A percentile compares a stretch with the other conserved stretches of the same genome.
phyloP scores from a whole-genome alignment of 352 stramenopile species.

The Phytophthora foliorum region DNA sequence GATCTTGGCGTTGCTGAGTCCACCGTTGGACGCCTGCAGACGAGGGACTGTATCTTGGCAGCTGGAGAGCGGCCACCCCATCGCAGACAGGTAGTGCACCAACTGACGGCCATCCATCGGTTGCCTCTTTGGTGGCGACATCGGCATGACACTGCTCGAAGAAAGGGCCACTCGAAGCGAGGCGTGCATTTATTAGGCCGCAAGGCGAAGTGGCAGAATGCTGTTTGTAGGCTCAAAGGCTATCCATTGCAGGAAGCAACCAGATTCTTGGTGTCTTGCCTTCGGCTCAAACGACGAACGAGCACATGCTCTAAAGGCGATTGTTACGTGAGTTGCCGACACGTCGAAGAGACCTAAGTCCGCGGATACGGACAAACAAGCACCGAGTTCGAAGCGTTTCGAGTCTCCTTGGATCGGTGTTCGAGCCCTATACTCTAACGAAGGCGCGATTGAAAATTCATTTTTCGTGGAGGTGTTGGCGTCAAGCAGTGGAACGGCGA shows the following conservation, averaged over 20 bases:
- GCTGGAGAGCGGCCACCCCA: slow-evolving; percentile 22
- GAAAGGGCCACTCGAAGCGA: too few species aligned
- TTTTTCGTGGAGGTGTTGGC: slow-evolving; percentile 5
- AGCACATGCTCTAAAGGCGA: too few species aligned
- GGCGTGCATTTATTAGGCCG: too few species aligned
- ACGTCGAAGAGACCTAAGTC: slow-evolving; percentile 9
- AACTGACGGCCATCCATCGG: too few species aligned
- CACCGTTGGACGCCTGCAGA: slow-evolving; percentile 26
- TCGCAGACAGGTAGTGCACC: neutral
- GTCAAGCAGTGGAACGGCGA: slow-evolving; percentile 7
- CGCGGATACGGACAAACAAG: neutral
- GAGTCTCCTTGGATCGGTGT: slow-evolving; percentile 2
- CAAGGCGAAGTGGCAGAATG: too few species aligned
- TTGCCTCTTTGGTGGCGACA: too few species aligned
- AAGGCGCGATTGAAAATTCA: slow-evolving; percentile 23
- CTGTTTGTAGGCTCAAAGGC: too few species aligned
- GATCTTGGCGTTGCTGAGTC: slow-evolving; percentile 1
- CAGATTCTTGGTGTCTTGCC: too few species aligned
- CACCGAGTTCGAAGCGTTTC: neutral
- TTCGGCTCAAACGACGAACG: too few species aligned
- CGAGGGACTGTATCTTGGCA: slow-evolving; percentile 26
- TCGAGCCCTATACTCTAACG: slow-evolving; percentile 7
- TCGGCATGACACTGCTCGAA: too few species aligned
- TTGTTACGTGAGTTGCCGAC: slow-evolving; percentile 8
- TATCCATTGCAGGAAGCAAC: too few species aligned